Evolutionary conservation across 441 rosid species (phyloP), one percentile per base, ranked within the genome.

Genomic region (Croton setiger): DNA sequence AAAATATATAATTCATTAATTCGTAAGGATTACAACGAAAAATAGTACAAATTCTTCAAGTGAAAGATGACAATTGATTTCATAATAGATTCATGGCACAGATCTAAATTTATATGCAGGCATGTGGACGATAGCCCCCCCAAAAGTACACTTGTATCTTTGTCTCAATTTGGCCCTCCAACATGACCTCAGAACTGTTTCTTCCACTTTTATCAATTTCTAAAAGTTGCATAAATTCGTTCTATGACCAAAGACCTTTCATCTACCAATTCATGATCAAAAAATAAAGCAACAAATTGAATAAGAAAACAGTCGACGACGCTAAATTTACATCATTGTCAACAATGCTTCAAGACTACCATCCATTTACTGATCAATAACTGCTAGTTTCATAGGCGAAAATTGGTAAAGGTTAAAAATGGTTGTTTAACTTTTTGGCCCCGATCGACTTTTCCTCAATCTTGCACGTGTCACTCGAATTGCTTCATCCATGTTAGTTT

Each of bases 401-500:
- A 66, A 36, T 66, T 54, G 59, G 41, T 13, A 52, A 37, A 59
- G 36, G 58, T 12, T 60, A 15, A 47, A 56, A 33, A 58, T 47
- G 36, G 55, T 52, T 72, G 57, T 69, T 78, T 63, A 86, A 51
- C 75, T 80, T 60, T 13, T 69, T 58, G 82, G 74, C 36, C 66
- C 77, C 13, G 93, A 75, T 17, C 85, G 88, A 70, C 73, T 64
- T 85, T 74, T 90, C 84, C 81, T 85, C 77, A 76, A 70, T 72
- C 74, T 82, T 67, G 60, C 77, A 43, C 89, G 85, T 33, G 96
- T 80, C 20, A 75, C 67, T 41, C 78, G 81, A 21, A 80, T 60
- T 2, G 83, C 68, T 77, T 81, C 89, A n/a, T 88, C 97, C 84
- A 84, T 80, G 41, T 78, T 55, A 0, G 79, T 81, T 75, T 86